A percentile compares a stretch with the other conserved stretches of the same genome.
phyloP scores from a whole-genome alignment of 208 protist genomes.

The Trypanosoma lewisi region DNA sequence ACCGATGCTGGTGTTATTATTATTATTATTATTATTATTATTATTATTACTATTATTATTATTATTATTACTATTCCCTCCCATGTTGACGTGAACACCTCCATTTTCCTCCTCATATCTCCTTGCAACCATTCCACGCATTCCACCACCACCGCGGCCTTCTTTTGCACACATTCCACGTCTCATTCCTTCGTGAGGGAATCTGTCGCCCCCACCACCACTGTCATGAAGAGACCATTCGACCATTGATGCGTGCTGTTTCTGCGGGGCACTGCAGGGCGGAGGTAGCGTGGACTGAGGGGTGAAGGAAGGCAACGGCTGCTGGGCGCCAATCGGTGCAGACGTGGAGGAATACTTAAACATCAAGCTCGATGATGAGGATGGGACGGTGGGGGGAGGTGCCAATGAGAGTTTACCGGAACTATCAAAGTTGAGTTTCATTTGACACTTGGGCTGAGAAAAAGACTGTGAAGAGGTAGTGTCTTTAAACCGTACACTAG shows the following conservation, averaged over 20 bases:
- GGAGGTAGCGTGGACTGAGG: not conserved
- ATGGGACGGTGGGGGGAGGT: not conserved
- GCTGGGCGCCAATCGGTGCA: too few species aligned
- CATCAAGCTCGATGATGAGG: not conserved
- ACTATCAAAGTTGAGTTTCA: slow-evolving; percentile 8
- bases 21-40: too few species aligned
- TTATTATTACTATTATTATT: too few species aligned
- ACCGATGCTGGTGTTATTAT: too few species aligned
- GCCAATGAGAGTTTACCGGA: slow-evolving; percentile 12
- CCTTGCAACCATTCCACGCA: not conserved
- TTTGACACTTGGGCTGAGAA: slow-evolving; percentile 10
- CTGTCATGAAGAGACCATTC: not conserved
- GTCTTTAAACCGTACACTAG: not conserved
- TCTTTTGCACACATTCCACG: not conserved
- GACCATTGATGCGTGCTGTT: not conserved
- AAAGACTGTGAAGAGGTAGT: not conserved
- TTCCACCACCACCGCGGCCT: not conserved
- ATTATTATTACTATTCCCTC: not conserved
- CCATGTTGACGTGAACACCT: not conserved
- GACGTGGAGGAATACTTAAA: not conserved
- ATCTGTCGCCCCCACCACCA: not conserved
- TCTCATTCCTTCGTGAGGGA: not conserved
- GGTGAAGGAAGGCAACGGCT: not conserved
- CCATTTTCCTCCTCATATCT: not conserved
- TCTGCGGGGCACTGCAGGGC: not conserved